Evolutionary conservation across 345 rosid species (phyloP).

Genomic region (Mercurialis annua): DNA sequence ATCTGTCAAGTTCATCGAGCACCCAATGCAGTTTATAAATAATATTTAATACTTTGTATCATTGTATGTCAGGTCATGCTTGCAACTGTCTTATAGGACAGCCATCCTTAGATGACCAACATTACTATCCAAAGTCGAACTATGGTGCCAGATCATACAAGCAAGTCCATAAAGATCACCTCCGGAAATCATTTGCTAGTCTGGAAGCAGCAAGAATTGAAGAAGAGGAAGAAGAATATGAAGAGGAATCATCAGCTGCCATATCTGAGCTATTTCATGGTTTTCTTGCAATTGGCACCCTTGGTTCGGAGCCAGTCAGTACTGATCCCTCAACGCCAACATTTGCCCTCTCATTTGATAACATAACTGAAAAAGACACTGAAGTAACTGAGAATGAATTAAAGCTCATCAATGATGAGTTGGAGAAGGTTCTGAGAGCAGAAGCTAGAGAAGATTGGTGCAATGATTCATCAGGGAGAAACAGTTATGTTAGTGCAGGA

Average conservation of each 20-base stretch:
- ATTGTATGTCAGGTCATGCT: constrained; percentile 44
- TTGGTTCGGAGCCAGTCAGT: constrained; percentile 52
- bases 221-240: constrained; percentile 34
- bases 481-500: constrained; percentile 63
- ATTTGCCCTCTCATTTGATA: constrained; percentile 55
- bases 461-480: constrained; percentile 62
- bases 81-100: constrained; percentile 58
- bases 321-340: constrained; percentile 65
- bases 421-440: constrained; percentile 66
- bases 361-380: constrained; percentile 59
- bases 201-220: constrained; percentile 42
- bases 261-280: constrained; percentile 69
- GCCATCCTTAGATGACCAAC: constrained; percentile 54
- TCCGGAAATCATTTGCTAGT: constrained; percentile 50
- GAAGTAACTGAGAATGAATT: constrained; percentile 67
- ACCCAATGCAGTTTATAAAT: neutral
- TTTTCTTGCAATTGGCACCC: constrained; percentile 74
- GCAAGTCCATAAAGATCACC: constrained; percentile 42
- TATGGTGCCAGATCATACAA: constrained; percentile 38
- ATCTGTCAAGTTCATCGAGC: constrained; percentile 12
- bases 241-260: constrained; percentile 44
- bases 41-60: constrained; percentile 3
- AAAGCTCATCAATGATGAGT: constrained; percentile 65
- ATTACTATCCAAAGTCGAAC: constrained; percentile 39
- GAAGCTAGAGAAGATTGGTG: constrained; percentile 58